Evolutionary conservation across 495 filamentous ascomycete genomes (phyloP).

Genomic region (Echria macrotheca): DNA sequence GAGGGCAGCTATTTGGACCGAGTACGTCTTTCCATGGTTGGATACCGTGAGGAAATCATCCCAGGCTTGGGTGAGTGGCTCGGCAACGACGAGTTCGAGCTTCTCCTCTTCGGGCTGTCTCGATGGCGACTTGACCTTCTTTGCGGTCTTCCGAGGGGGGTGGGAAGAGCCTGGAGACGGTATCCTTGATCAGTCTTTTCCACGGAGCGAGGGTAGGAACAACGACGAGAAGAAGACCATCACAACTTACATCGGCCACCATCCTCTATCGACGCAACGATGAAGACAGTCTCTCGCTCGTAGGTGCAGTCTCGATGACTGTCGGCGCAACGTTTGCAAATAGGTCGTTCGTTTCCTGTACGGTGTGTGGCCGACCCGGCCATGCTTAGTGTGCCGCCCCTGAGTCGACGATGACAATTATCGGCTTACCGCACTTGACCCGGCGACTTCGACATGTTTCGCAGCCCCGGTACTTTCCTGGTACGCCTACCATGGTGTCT

Average conservation of each 20-base stretch:
- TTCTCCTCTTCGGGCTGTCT: slow-evolving; percentile 8
- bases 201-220: slow-evolving; percentile 33
- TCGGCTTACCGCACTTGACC: slow-evolving; percentile 11
- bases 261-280: slow-evolving; percentile 40
- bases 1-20: slow-evolving; percentile 31
- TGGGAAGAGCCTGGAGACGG: slow-evolving; percentile 11
- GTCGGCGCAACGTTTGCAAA: slow-evolving; percentile 59
- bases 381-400: too few species aligned
- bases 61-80: slow-evolving; percentile 41
- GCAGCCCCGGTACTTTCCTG: slow-evolving; percentile 8
- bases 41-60: slow-evolving; percentile 31
- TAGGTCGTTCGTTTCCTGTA: slow-evolving; percentile 49
- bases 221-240: neutral
- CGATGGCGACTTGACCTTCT: slow-evolving; percentile 13
- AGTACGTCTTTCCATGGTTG: slow-evolving; percentile 19
- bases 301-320: slow-evolving; percentile 59
- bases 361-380: too few species aligned
- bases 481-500: slow-evolving; percentile 6
- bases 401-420: too few species aligned
- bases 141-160: slow-evolving; percentile 15
- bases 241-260: slow-evolving; percentile 38
- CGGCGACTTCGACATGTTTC: slow-evolving; percentile 1
- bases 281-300: slow-evolving; percentile 49
- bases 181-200: slow-evolving; percentile 27
- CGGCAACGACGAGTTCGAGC: slow-evolving; percentile 21